A percentile compares a stretch with the other conserved stretches of the same genome.
These are phyloP conservation scores for Ascochyta rabiei DNA, from an alignment of 2,329 filamentous ascomycete genomes.

Conservation along the genomic window DNA sequence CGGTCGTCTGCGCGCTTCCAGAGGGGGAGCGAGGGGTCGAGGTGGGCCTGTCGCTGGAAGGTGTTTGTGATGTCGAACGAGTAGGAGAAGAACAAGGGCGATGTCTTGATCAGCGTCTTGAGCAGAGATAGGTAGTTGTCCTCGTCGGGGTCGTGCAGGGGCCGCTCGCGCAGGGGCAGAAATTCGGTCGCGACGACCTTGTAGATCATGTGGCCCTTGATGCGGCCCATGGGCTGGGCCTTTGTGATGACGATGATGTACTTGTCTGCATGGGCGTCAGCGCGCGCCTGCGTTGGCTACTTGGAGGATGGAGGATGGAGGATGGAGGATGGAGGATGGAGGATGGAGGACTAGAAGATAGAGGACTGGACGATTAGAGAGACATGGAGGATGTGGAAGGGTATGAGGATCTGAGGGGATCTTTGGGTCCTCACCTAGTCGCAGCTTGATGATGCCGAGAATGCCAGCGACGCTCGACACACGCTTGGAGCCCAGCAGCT, in stretches of 20 bases:
- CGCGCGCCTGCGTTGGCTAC: background rate
- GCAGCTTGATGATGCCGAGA: conserved; percentile 88
- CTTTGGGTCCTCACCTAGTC: conserved; percentile 75
- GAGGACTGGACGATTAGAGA: too few species aligned
- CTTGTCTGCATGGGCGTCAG: conserved; percentile 67
- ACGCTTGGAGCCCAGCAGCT: conserved; percentile 75
- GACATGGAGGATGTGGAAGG: conserved; percentile 29
- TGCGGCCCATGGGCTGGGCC: conserved; percentile 83
- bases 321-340: too few species aligned
- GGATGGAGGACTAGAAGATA: too few species aligned
- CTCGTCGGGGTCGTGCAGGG: conserved; percentile 90
- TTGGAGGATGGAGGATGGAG: too few species aligned
- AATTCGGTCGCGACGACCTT: conserved; percentile 91
- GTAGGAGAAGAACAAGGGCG: conserved; percentile 98
- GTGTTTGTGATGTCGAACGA: conserved; percentile 95
- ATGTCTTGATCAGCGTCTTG: conserved; percentile 78
- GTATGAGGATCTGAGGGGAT: too few species aligned
- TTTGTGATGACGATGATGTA: conserved; percentile 98
- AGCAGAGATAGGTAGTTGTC: conserved; percentile 86
- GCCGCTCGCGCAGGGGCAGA: conserved; percentile 88
- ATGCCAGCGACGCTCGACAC: conserved; percentile 96
- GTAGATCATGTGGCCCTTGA: conserved; percentile 97
- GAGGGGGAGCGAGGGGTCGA: conserved; percentile 72
- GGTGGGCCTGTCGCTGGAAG: conserved; percentile 89
- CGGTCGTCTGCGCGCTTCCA: conserved; percentile 95